Evolutionary conservation across 2,329 filamentous ascomycete genomes (phyloP), one percentile per base, ranked within the genome.

Genomic region (Fusarium paranaense): DNA sequence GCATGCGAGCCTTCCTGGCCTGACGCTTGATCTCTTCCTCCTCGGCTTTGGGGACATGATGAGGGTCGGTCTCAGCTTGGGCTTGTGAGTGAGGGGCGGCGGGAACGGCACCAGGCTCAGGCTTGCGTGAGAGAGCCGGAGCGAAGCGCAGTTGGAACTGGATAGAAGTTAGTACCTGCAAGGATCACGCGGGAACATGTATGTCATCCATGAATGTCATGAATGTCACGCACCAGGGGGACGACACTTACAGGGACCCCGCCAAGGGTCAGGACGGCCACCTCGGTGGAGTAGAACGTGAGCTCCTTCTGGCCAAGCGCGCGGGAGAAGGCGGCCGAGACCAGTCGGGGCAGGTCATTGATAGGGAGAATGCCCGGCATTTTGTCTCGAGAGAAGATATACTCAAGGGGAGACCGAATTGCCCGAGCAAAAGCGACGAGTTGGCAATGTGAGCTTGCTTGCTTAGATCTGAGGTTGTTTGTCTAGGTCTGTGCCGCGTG

Each of bases 131-230:
- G 6, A 95, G 86, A 0, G 91, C 83, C 0, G 92, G 92, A 10
- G 92, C 92, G 84, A 90, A 94, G 61, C 92, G 91, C 3, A 95
- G 84, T 82, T 95, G 93, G 79, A 94, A 93, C 92, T 94, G 71
- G 54, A 11, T 9, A 14, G 11, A 1, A n/a, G 25, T 70, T 20
- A 76, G 66, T 33, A 25, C 35, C 30, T 35, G 32, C 32, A 6
- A 42, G 18, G n/a, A 5, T 11, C 37, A 40, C 14, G 27, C 33
- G 11, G 45, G 37, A 25, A 52, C 30, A 40, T 50, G 59, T 25
- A 63, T 22, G 38, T 40, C 42, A 47, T 47, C 42, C 7, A 25
- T 47, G 42, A 47, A 47, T 47, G 14, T 18, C 42, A 50, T 52
- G 47, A n/a, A 52, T 52, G 25, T 14, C 47, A 52, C 13, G 10